Percentiles rank a stretch among this genome's conserved stretches.
Conservation (phyloP, 345 rosid species). For the Euphorbia pulcherrima region DNA sequence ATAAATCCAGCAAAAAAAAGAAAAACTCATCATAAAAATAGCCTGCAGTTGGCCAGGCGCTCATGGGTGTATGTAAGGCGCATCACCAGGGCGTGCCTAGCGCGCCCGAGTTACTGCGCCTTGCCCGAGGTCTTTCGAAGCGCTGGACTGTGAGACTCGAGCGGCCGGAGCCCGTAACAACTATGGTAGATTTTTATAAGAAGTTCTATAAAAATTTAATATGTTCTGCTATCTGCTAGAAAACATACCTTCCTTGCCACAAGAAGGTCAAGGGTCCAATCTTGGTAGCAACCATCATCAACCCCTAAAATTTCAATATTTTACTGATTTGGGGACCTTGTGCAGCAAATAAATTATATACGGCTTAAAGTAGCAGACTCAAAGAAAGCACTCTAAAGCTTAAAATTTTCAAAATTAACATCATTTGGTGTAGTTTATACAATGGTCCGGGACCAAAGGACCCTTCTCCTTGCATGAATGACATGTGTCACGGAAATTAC, state of each 20-base stretch:
- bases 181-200: not conserved
- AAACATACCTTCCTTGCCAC: constrained; percentile 70
- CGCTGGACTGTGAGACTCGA: too few species aligned
- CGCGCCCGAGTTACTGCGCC: too few species aligned
- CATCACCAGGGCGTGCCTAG: too few species aligned
- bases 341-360: constrained; percentile 3
- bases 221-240: not conserved
- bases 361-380: not conserved
- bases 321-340: constrained; percentile 5
- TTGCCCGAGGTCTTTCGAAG: too few species aligned
- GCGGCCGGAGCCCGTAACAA: too few species aligned
- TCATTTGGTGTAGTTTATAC: not conserved
- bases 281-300: constrained; percentile 79
- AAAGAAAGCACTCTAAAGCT: not conserved
- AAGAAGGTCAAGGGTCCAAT: constrained; percentile 84
- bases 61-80: too few species aligned
- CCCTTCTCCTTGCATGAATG: too few species aligned
- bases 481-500: too few species aligned
- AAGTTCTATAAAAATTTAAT: not conserved
- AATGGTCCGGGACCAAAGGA: too few species aligned
- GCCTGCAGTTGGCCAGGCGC: too few species aligned
- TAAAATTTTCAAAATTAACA: not conserved
- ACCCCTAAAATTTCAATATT: constrained; percentile 41
- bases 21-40: too few species aligned
- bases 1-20: too few species aligned